Conservation (phyloP, 2,329 filamentous ascomycete genomes). For the Paraconiothyrium sp. region DNA sequence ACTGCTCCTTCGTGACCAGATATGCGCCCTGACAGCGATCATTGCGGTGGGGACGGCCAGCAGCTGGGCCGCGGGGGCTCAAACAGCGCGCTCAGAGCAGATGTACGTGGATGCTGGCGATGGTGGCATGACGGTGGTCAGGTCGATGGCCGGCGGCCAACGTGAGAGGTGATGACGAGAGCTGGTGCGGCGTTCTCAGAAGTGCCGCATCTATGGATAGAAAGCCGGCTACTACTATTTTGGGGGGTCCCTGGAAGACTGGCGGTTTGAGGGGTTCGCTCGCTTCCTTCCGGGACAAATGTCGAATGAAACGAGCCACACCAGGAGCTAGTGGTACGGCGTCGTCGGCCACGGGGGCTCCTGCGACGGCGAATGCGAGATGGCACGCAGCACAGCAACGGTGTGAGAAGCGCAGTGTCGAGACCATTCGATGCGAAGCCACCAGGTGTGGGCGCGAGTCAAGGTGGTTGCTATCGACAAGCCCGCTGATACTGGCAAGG, state of each 20-base stretch:
- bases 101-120: not conserved
- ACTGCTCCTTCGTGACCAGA: conserved; percentile 9
- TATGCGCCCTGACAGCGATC: conserved; percentile 12
- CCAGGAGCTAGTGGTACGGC: not conserved
- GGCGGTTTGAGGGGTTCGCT: not conserved
- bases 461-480: conserved; percentile 8
- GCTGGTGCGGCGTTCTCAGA: not conserved
- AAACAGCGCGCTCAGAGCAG: not conserved
- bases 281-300: not conserved
- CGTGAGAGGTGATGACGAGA: conserved; percentile 14
- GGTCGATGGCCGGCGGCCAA: too few species aligned
- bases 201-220: not conserved
- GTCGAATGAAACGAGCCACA: not conserved
- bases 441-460: conserved; percentile 8
- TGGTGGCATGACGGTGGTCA: not conserved
- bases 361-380: not conserved
- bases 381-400: not conserved
- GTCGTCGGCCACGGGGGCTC: not conserved
- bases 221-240: not conserved
- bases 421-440: not conserved
- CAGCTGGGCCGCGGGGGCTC: not conserved
- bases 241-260: conserved; percentile 1
- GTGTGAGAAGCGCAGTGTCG: not conserved
- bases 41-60: conserved; percentile 4
- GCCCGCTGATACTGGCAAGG: not conserved